phyloP scores from a whole-genome alignment of 2,329 filamentous ascomycete species.

The Tothia fuscella region DNA sequence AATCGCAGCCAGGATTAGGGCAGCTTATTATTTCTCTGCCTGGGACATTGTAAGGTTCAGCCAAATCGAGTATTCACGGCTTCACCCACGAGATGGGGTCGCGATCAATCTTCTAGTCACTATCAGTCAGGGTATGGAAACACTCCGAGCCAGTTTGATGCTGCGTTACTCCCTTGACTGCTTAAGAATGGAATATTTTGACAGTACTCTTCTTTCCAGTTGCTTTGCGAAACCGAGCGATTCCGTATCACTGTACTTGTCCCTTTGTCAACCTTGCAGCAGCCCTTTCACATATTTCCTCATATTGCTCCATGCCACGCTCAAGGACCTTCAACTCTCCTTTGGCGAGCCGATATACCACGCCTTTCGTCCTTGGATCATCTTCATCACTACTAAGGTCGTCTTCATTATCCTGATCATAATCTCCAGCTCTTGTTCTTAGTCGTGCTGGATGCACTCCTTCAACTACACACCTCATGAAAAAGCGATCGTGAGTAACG shows the following conservation, averaged over 20 bases:
- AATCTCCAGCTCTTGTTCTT: constrained; percentile 20
- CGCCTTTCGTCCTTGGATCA: constrained; percentile 26
- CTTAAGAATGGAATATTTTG: too few relatives aligned
- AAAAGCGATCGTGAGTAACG: constrained; percentile 73
- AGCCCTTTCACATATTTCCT: constrained; percentile 22
- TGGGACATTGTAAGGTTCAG: too few relatives aligned
- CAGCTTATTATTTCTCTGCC: too few relatives aligned
- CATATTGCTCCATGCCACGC: constrained; percentile 28
- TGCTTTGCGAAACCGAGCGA: too few relatives aligned
- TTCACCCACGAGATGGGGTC: too few relatives aligned
- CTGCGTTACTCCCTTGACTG: too few relatives aligned
- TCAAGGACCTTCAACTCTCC: constrained; percentile 24
- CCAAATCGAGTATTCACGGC: too few relatives aligned
- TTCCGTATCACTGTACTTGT: background rate
- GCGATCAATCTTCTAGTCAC: too few relatives aligned
- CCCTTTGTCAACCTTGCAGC: constrained; percentile 18
- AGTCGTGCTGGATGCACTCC: constrained; percentile 34
- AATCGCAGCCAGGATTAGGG: too few relatives aligned
- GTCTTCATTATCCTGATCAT: constrained; percentile 29
- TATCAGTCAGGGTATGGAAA: too few relatives aligned
- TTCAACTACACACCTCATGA: constrained; percentile 62
- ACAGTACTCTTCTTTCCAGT: too few relatives aligned
- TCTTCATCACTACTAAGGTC: constrained; percentile 37
- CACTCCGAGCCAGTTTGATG: too few relatives aligned
- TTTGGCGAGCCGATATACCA: constrained; percentile 24